Conservation (phyloP, 305 asterid genomes). For the Fraxinus paxiana region DNA sequence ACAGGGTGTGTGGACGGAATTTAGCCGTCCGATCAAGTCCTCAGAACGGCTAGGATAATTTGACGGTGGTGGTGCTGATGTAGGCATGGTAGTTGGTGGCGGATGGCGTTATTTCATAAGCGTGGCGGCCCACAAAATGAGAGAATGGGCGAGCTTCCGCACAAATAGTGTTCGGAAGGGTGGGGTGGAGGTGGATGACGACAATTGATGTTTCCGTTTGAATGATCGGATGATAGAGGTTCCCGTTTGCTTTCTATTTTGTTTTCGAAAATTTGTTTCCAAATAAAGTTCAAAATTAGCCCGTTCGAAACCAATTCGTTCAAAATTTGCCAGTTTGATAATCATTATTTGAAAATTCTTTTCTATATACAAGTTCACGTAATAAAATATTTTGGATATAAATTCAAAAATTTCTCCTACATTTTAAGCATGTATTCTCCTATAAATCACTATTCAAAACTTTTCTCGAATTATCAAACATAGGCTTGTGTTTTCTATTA, state of each 20-base stretch:
- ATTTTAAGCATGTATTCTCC: too few relatives aligned
- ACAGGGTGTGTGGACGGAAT: slow-evolving; percentile 35
- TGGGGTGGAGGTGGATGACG: background rate
- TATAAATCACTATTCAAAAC: too few relatives aligned
- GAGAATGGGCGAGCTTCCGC: background rate
- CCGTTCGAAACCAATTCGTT: background rate
- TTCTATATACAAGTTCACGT: too few relatives aligned
- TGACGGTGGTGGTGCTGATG: slow-evolving; percentile 45
- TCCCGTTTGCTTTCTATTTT: background rate
- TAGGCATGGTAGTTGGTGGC: slow-evolving; percentile 37
- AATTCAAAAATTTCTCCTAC: too few relatives aligned
- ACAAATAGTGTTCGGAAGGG: background rate
- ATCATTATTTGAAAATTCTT: too few relatives aligned
- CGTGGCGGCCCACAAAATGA: background rate
- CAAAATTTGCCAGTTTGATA: too few relatives aligned
- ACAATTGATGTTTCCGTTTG: background rate
- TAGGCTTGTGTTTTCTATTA: too few relatives aligned
- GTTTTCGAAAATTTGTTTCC: background rate
- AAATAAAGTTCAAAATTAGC: background rate
- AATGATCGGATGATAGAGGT: background rate
- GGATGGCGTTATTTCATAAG: background rate
- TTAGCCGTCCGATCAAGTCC: slow-evolving; percentile 61
- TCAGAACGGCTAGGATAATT: slow-evolving; percentile 54
- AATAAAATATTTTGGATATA: too few relatives aligned
- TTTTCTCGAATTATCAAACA: too few relatives aligned